Percentiles rank a stretch among this genome's conserved stretches.
Conservation (phyloP, 192 early-diverging fungal species). For the Podila epigama region DNA sequence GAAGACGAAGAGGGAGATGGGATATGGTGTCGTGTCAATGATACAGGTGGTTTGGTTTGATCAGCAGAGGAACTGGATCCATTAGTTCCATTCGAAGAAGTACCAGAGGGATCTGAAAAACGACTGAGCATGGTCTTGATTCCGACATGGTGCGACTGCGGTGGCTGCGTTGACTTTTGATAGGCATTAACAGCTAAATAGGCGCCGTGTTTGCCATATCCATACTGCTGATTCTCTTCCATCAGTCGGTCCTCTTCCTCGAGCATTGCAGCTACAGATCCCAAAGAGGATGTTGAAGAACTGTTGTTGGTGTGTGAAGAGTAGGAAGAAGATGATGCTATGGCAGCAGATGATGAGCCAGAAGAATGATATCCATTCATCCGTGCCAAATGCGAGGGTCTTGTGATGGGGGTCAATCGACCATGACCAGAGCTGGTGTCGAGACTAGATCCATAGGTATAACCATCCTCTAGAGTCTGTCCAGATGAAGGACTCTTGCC, state of each 20-base stretch:
- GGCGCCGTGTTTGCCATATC: conserved; percentile 5
- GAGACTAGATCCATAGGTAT: neutral
- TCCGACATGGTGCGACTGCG: conserved; percentile 27
- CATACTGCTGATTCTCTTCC: conserved; percentile 7
- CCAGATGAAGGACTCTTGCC: conserved; percentile 18
- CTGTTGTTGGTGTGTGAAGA: conserved; percentile 26
- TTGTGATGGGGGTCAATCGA: neutral
- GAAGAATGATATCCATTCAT: conserved; percentile 33
- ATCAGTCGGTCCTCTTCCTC: conserved; percentile 30
- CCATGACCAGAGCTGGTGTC: neutral
- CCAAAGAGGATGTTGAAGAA: conserved; percentile 31
- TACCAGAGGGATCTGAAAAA: conserved; percentile 8
- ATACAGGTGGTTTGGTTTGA: neutral
- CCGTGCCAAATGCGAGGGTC: neutral
- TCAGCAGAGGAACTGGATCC: neutral
- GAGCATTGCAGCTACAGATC: conserved; percentile 21
- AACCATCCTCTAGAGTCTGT: conserved; percentile 10
- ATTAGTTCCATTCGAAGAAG: neutral
- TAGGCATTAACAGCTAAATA: conserved; percentile 8
- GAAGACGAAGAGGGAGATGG: conserved; percentile 5
- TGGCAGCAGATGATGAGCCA: conserved; percentile 25
- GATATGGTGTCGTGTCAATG: conserved; percentile 5
- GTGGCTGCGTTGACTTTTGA: conserved; percentile 2
- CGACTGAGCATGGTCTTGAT: conserved; percentile 41
- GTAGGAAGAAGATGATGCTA: conserved; percentile 15